These are phyloP conservation scores for Obba rivulosa DNA, from an alignment of 768 basidiomycete genomes.

Conservation along the genomic window DNA sequence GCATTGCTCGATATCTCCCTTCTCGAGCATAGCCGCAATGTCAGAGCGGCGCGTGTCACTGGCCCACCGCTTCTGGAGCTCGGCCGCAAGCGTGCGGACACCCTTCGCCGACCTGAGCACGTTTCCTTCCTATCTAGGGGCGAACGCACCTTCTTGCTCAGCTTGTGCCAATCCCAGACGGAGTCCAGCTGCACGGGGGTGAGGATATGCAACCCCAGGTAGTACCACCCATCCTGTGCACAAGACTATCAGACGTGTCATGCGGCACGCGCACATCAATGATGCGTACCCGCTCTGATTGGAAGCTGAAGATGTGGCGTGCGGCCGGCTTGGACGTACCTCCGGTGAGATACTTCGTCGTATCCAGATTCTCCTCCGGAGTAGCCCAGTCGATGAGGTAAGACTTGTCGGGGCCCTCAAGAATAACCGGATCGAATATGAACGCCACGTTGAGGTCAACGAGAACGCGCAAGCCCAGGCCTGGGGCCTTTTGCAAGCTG, in stretches of 20 bases:
- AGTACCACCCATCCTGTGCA: constrained; percentile 11
- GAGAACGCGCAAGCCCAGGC: constrained; percentile 38
- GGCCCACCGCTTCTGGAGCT: constrained; percentile 15
- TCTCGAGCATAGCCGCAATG: constrained; percentile 33
- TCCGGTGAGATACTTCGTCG: constrained; percentile 29
- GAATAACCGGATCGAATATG: constrained; percentile 48
- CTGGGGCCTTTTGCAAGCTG: constrained; percentile 15
- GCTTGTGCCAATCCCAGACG: constrained; percentile 6
- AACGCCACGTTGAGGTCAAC: constrained; percentile 39
- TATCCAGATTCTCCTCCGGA: constrained; percentile 25
- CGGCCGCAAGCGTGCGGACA: constrained; percentile 27
- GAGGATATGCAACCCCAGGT: constrained; percentile 9
- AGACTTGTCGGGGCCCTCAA: constrained; percentile 38
- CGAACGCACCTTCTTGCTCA: constrained; percentile 4
- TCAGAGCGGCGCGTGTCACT: constrained; percentile 30
- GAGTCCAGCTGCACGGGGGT: constrained; percentile 2
- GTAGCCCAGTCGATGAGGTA: constrained; percentile 53
- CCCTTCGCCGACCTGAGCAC: constrained; percentile 11
- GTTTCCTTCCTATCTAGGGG: background rate
- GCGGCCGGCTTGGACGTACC: constrained; percentile 16
- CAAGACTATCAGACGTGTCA: background rate
- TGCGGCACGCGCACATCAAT: background rate
- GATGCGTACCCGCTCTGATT: constrained; percentile 41
- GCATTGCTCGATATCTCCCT: constrained; percentile 36
- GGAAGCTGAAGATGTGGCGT: constrained; percentile 42